A percentile compares a stretch with the other conserved stretches of the same genome.
Conservation (phyloP, 2,329 filamentous ascomycete species). For the Aureobasidium sp. region DNA sequence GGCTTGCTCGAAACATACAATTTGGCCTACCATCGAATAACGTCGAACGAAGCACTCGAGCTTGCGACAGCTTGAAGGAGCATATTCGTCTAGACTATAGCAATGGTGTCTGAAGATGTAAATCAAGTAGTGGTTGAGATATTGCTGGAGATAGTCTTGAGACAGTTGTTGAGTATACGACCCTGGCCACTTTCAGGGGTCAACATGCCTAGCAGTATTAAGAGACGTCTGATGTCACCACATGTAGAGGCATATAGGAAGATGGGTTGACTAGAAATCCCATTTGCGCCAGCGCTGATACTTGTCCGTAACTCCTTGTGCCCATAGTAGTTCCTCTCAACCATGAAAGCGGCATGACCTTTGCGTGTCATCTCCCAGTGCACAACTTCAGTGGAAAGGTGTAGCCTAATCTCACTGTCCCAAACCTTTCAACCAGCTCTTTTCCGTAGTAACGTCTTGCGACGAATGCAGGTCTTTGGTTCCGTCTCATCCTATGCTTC, state of each 20-base stretch:
- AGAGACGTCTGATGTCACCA: no score
- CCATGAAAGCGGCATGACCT: background rate
- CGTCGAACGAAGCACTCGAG: no score
- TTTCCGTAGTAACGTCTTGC: background rate
- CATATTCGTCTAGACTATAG: no score
- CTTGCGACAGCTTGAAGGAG: no score
- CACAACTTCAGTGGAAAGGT: background rate
- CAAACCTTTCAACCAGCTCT: background rate
- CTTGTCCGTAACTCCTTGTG: background rate
- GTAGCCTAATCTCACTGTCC: background rate
- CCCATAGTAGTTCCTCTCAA: background rate
- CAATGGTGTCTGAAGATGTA: no score
- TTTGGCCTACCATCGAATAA: no score
- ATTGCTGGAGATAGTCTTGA: background rate
- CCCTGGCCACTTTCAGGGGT: background rate
- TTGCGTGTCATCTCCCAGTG: no score
- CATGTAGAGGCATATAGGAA: background rate
- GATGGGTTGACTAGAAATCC: background rate
- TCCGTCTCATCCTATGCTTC: background rate
- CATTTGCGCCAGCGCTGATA: slow-evolving; percentile 2
- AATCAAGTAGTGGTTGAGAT: background rate
- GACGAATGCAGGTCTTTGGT: background rate
- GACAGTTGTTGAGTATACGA: background rate
- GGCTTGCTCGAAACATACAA: no score
- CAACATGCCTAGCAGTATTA: no score